These are phyloP conservation scores for Moesziomyces sp. DNA, from an alignment of 1,284 basidiomycete genomes.

Conservation along the genomic window DNA sequence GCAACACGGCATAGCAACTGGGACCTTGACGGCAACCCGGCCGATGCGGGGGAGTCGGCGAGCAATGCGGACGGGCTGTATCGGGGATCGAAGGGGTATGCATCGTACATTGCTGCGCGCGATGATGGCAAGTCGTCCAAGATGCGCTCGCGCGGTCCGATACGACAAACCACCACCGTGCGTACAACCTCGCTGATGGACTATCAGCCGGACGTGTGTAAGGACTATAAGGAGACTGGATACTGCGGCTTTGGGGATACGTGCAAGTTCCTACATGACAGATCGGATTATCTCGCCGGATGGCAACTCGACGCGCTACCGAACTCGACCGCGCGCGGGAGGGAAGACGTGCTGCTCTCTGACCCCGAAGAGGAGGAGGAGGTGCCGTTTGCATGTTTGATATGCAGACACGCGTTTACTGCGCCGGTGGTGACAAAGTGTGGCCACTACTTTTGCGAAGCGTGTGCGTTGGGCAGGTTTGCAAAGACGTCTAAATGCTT, in stretches of 20 bases:
- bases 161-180: conserved; percentile 76
- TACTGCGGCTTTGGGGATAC: conserved; percentile 99
- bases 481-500: conserved; percentile 94
- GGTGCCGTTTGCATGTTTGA: conserved; percentile 94
- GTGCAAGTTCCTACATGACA: conserved; percentile 78
- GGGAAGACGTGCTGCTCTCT: conserved; percentile 42
- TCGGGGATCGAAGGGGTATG: conserved; percentile 83
- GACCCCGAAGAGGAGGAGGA: conserved; percentile 73
- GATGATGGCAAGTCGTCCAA: conserved; percentile 80
- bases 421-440: conserved; percentile 96
- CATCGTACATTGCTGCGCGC: conserved; percentile 77
- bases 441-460: conserved; percentile 94
- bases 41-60: not conserved
- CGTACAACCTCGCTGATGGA: conserved; percentile 94
- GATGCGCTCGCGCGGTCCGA: conserved; percentile 75
- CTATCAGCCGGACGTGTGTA: conserved; percentile 99
- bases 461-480: conserved; percentile 90
- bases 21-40: conserved; percentile 66
- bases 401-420: conserved; percentile 92
- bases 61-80: conserved; percentile 84
- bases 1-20: conserved; percentile 69
- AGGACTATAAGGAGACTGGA: conserved; percentile 99
- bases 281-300: conserved; percentile 85
- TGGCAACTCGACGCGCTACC: conserved; percentile 81
- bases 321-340: conserved; percentile 32